phyloP scores from a whole-genome alignment of 352 stramenopile species.

The Phytopythium montanum region DNA sequence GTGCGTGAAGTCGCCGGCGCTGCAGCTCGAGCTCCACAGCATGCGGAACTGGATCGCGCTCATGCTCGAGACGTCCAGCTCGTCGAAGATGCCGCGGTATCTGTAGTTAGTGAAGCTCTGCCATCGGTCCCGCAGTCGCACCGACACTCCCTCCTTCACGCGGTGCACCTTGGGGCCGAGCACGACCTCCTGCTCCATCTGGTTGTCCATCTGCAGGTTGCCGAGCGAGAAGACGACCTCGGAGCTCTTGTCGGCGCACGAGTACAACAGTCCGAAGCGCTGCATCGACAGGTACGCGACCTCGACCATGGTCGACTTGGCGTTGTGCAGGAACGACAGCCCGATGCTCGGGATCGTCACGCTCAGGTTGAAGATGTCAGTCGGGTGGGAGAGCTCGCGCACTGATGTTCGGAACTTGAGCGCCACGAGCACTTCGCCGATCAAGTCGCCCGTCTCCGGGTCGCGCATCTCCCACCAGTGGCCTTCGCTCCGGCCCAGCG shows the following conservation, averaged over 20 bases:
- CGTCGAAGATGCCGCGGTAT: conserved; percentile 78
- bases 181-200: conserved; percentile 86
- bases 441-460: conserved; percentile 61
- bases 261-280: conserved; percentile 74
- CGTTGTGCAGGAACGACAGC: conserved; percentile 82
- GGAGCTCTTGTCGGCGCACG: conserved; percentile 68
- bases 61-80: conserved; percentile 60
- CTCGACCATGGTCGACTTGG: conserved; percentile 79
- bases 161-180: conserved; percentile 77
- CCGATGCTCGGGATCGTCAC: conserved; percentile 79
- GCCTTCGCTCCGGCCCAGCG: conserved; percentile 64
- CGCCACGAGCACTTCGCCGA: conserved; percentile 79
- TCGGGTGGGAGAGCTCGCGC: conserved; percentile 44
- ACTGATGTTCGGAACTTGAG: conserved; percentile 78
- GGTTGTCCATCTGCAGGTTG: conserved; percentile 89
- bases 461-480: conserved; percentile 86
- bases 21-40: conserved; percentile 82
- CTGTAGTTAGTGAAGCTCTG: conserved; percentile 81
- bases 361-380: conserved; percentile 71
- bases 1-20: conserved; percentile 75
- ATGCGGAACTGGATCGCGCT: conserved; percentile 85
- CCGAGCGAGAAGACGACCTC: conserved; percentile 80
- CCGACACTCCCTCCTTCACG: conserved; percentile 83
- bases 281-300: conserved; percentile 87
- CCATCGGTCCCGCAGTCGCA: conserved; percentile 82